Conservation (phyloP, 257 asterid species). For the Primulina eburnea region DNA sequence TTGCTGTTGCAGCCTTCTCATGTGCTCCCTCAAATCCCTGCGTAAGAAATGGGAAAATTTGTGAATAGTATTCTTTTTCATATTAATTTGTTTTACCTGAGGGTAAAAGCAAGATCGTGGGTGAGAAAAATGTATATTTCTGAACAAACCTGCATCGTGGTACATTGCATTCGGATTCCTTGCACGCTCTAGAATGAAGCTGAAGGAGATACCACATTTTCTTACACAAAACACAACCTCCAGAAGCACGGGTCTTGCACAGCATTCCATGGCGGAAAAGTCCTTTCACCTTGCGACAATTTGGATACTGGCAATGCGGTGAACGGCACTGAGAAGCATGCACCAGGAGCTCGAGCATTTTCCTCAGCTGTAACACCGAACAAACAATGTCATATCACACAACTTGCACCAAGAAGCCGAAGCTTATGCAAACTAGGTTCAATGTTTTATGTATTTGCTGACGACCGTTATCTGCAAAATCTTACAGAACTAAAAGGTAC, state of each 20-base stretch:
- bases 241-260: conserved; percentile 87
- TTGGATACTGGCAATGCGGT: conserved; percentile 73
- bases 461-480: not conserved
- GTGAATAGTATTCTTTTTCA: not conserved
- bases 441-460: not conserved
- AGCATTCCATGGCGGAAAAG: conserved; percentile 92
- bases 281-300: conserved; percentile 95
- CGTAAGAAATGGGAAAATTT: conserved; percentile 10
- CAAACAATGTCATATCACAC: conserved; percentile 24
- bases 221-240: conserved; percentile 87
- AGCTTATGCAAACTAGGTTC: not conserved
- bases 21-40: conserved; percentile 62
- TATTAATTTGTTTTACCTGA: not conserved
- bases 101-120: not conserved
- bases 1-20: conserved; percentile 66
- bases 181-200: conserved; percentile 96
- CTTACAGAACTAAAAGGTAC: not conserved
- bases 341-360: conserved; percentile 93
- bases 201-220: conserved; percentile 98
- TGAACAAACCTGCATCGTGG: conserved; percentile 88
- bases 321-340: conserved; percentile 95
- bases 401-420: conserved; percentile 1
- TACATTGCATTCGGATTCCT: conserved; percentile 80
- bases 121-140: conserved; percentile 6
- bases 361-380: conserved; percentile 67